Percentiles rank a stretch among this genome's conserved stretches.
phyloP scores from a whole-genome alignment of 805 yeast species.

The Clavispora phyllophila region DNA sequence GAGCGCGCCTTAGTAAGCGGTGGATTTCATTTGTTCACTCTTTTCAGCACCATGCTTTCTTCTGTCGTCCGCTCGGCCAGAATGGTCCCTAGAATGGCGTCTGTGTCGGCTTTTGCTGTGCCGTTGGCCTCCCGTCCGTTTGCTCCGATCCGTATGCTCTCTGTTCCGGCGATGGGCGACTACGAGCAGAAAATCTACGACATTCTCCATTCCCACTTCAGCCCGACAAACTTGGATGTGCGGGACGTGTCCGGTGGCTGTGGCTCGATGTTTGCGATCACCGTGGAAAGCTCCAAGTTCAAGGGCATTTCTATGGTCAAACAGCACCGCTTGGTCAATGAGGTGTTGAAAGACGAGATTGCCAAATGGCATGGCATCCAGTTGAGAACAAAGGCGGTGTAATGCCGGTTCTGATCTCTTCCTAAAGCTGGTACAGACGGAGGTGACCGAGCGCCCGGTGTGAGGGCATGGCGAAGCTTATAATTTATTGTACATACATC shows the following conservation, averaged over 20 bases:
- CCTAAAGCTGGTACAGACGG: too few species aligned
- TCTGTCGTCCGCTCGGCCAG: background rate
- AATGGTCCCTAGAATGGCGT: background rate
- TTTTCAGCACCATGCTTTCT: background rate
- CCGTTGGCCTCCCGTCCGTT: background rate
- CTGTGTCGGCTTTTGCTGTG: background rate
- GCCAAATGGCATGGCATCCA: slow-evolving; percentile 94
- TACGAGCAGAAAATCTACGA: slow-evolving; percentile 62
- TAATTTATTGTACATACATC: background rate
- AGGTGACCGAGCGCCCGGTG: too few species aligned
- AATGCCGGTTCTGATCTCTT: background rate
- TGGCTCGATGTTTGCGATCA: slow-evolving; percentile 95
- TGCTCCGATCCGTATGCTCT: slow-evolving; percentile 1
- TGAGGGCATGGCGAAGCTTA: too few species aligned
- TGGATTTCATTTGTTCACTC: background rate
- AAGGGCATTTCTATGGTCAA: slow-evolving; percentile 80
- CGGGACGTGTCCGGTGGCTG: slow-evolving; percentile 89
- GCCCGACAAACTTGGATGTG: slow-evolving; percentile 62
- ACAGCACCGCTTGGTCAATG: slow-evolving; percentile 88
- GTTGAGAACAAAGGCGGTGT: slow-evolving; percentile 59
- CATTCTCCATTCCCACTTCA: slow-evolving; percentile 49
- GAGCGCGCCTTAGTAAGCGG: background rate
- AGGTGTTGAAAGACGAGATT: slow-evolving; percentile 76
- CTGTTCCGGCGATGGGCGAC: slow-evolving; percentile 38
- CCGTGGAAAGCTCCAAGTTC: slow-evolving; percentile 66